Percentiles rank a stretch among this genome's conserved stretches.
Evolutionary conservation across 176 grass and related monocot species (phyloP).

Genomic region (Aegilops bicornis): DNA sequence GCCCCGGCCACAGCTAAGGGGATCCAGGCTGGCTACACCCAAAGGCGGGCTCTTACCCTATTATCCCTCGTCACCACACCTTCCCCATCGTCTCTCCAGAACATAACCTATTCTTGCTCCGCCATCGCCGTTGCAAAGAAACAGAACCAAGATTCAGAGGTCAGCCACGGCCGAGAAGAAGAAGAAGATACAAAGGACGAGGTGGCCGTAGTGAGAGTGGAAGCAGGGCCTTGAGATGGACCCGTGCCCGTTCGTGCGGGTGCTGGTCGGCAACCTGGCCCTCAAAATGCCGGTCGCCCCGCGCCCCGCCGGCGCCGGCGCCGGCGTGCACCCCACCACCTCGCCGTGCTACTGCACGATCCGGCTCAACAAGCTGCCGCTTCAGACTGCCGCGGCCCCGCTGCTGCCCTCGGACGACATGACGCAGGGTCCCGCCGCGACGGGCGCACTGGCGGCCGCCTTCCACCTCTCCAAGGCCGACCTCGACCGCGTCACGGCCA

Average conservation of each 20-base stretch:
- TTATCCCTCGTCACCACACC: conserved; percentile 41
- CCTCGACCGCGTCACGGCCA: conserved; percentile 48
- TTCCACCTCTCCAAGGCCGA: conserved; percentile 72
- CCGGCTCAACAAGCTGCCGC: conserved; percentile 67
- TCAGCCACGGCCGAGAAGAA: neutral
- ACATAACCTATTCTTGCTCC: neutral
- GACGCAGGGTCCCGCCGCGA: neutral
- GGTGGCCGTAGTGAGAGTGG: neutral
- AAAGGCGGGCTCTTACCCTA: conserved; percentile 30
- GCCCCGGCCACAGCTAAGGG: conserved; percentile 1
- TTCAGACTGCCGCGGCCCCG: conserved; percentile 46
- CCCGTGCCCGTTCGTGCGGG: conserved; percentile 93
- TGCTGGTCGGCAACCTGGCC: conserved; percentile 80
- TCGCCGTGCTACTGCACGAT: conserved; percentile 81
- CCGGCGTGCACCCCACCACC: conserved; percentile 70
- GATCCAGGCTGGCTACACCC: conserved; percentile 42
- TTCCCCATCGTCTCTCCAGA: neutral
- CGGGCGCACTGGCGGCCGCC: conserved; percentile 44
- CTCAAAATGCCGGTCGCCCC: conserved; percentile 63
- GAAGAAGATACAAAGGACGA: neutral
- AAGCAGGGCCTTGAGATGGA: conserved; percentile 46
- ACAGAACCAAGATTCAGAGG: neutral
- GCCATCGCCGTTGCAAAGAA: neutral
- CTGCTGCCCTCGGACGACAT: conserved; percentile 32
- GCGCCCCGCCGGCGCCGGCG: conserved; percentile 22